Percentiles rank a stretch among this genome's conserved stretches.
Evolutionary conservation across 164 flowering plant genomes (phyloP).

Genomic region (Vitis vinifera): DNA sequence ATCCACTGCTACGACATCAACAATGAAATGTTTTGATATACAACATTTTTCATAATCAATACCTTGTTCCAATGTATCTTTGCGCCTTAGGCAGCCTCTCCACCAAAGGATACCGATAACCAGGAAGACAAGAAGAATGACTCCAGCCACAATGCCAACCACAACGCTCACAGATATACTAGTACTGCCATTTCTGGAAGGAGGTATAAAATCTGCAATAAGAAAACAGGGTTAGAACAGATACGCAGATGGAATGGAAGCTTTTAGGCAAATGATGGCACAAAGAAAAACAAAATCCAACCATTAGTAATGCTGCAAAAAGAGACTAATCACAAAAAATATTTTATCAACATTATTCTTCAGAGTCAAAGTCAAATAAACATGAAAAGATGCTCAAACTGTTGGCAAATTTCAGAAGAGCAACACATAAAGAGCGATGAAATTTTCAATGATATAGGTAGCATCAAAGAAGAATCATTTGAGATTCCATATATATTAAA

Average conservation of each 20-base stretch:
- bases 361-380: too few species aligned
- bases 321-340: neutral
- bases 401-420: too few species aligned
- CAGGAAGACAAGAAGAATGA: constrained; percentile 13
- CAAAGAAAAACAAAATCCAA: neutral
- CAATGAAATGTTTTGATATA: too few species aligned
- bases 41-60: neutral
- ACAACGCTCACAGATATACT: constrained; percentile 29
- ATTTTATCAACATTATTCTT: too few species aligned
- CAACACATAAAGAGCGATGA: too few species aligned
- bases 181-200: constrained; percentile 9
- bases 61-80: constrained; percentile 24
- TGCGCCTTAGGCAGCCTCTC: constrained; percentile 32
- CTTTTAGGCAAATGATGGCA: neutral
- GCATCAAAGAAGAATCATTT: too few species aligned
- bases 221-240: neutral
- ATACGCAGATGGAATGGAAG: neutral
- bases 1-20: too few species aligned
- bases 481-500: too few species aligned
- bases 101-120: constrained; percentile 46
- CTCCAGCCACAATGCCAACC: constrained; percentile 35
- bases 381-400: too few species aligned
- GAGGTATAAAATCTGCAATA: constrained; percentile 21
- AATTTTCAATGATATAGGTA: too few species aligned
- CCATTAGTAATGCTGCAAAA: neutral